These are phyloP conservation scores for Aspergillus puulaauensis DNA, from an alignment of 2,329 filamentous ascomycete genomes.

Conservation along the genomic window DNA sequence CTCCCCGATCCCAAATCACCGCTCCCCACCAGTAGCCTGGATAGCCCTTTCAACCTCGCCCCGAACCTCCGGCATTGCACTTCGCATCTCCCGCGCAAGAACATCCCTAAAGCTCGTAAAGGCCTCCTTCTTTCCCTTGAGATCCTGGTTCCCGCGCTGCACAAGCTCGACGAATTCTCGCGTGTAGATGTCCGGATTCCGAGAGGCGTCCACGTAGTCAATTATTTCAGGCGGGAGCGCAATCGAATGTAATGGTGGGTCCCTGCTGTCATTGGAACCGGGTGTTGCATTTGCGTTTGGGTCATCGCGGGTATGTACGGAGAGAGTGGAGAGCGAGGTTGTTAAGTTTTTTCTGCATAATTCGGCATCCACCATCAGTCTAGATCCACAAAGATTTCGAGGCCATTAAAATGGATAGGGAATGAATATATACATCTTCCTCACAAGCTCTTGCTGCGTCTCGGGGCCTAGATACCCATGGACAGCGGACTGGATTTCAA, in stretches of 20 bases:
- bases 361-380: neutral
- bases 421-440: constrained; percentile 52
- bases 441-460: constrained; percentile 57
- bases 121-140: constrained; percentile 61
- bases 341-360: constrained; percentile 50
- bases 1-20: neutral
- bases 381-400: neutral
- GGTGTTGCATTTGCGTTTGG: constrained; percentile 32
- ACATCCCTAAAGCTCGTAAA: constrained; percentile 60
- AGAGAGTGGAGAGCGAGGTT: constrained; percentile 54
- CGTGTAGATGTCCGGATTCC: constrained; percentile 67
- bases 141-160: constrained; percentile 61
- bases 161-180: constrained; percentile 65
- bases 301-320: constrained; percentile 35
- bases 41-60: constrained; percentile 55
- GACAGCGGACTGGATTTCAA: constrained; percentile 58
- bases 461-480: constrained; percentile 59
- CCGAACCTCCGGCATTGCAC: constrained; percentile 57
- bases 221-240: constrained; percentile 62
- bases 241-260: constrained; percentile 51
- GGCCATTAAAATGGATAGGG: neutral
- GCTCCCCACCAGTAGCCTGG: constrained; percentile 32
- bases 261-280: constrained; percentile 14
- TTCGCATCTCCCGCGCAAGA: constrained; percentile 57
- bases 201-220: constrained; percentile 61